Percentiles rank a stretch among this genome's conserved stretches.
phyloP scores from a whole-genome alignment of 2,329 filamentous ascomycete genomes.

The Mycosphaerelloides madeirae region DNA sequence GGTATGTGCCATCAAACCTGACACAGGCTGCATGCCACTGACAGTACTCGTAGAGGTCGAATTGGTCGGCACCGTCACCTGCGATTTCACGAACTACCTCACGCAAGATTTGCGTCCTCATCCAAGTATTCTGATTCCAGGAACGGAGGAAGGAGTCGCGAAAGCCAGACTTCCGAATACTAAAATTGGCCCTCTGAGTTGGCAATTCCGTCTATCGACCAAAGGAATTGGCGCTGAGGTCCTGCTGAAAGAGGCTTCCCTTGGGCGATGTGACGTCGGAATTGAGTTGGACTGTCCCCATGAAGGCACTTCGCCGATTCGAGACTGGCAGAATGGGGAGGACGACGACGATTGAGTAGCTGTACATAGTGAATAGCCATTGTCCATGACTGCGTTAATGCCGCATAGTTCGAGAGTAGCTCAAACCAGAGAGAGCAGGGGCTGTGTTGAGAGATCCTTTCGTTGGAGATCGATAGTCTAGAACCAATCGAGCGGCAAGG shows the following conservation, averaged over 20 bases:
- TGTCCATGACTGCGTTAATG: no score
- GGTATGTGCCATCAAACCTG: neutral
- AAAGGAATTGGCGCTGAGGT: neutral
- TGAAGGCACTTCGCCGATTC: neutral
- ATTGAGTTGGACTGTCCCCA: neutral
- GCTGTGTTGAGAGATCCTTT: no score
- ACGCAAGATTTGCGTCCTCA: no score
- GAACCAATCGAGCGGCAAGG: no score
- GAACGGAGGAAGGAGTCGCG: no score
- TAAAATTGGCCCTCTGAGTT: neutral
- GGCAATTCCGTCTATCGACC: conserved; percentile 2
- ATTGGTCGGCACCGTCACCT: neutral
- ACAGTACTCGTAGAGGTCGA: neutral
- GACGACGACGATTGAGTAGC: no score
- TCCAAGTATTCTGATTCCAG: no score
- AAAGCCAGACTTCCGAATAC: neutral
- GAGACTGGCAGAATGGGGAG: no score
- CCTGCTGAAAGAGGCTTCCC: neutral
- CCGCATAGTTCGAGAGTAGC: no score
- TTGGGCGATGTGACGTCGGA: conserved; percentile 1
- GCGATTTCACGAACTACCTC: neutral
- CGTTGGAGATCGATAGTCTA: no score
- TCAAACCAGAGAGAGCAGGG: no score
- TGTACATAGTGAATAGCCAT: no score
- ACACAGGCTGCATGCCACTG: neutral